Percentiles rank a stretch among this genome's conserved stretches.
Conservation (phyloP, 768 basidiomycete species). For the Boletus vermiculosoides region DNA sequence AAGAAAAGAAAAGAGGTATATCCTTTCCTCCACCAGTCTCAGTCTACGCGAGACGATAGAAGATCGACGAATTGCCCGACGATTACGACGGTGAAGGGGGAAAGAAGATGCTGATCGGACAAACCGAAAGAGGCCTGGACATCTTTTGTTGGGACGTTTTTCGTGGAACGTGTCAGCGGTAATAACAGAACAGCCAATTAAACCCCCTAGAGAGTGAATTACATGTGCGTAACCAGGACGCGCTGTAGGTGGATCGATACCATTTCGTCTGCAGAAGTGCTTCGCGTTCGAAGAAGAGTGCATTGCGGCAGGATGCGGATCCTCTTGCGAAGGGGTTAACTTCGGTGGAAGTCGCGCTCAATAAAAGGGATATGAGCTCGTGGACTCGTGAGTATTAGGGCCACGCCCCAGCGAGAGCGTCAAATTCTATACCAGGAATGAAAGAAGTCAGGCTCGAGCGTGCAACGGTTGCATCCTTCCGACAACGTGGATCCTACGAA, state of each 20-base stretch:
- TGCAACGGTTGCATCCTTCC: slow-evolving; percentile 18
- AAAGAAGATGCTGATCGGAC: slow-evolving; percentile 6
- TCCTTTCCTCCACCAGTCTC: not conserved
- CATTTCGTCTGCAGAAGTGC: slow-evolving; percentile 6
- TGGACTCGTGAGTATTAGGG: slow-evolving; percentile 3
- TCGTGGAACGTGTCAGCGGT: slow-evolving; percentile 13
- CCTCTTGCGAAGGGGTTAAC: slow-evolving; percentile 20
- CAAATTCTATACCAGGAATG: slow-evolving; percentile 13
- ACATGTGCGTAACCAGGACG: slow-evolving; percentile 6
- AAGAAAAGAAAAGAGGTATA: not conserved
- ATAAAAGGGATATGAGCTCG: slow-evolving; percentile 6
- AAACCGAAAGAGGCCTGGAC: not conserved
- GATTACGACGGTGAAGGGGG: not conserved
- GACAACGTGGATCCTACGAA: slow-evolving; percentile 7
- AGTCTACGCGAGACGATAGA: slow-evolving; percentile 1
- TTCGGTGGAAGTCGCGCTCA: slow-evolving; percentile 1
- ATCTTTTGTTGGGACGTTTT: slow-evolving; percentile 1
- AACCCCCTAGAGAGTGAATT: not conserved
- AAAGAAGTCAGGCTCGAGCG: slow-evolving; percentile 17
- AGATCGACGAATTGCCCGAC: slow-evolving; percentile 6
- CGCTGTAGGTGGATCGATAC: slow-evolving; percentile 4
- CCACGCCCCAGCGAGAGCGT: not conserved
- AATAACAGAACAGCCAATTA: slow-evolving; percentile 13
- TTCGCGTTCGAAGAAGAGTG: slow-evolving; percentile 7
- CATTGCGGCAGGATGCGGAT: slow-evolving; percentile 15